Evolutionary conservation across 2,329 filamentous ascomycete genomes (phyloP), one percentile per base, ranked within the genome.

Genomic region (Diaporthe batatas): DNA sequence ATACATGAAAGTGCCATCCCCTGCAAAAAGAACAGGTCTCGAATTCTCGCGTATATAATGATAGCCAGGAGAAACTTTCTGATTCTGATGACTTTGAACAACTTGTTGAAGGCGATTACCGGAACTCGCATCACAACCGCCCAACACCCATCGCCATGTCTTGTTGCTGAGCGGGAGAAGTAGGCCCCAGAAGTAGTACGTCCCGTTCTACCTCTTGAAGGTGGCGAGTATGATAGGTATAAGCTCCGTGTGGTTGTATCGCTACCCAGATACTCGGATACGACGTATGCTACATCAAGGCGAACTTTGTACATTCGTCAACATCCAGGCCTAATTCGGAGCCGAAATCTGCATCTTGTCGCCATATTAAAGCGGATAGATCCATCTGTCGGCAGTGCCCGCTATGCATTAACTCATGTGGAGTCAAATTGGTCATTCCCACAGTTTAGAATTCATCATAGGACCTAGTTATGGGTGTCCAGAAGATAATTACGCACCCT

Each of bases 101-200:
- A 25, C 3, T 39, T 34, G 18, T 64, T 64, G 8, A 64, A 23
- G 0, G 49, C 11, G 12, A 49, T 47, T 7, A 64, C 49, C 11
- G 58, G 58, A 2, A 64, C 58, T 16, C 49, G 42, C 58, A 64
- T 64, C 11, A 16, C 10, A 11, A 64, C 3, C 3, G 42, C 39
- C 11, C 25, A 64, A 18, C 5, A 64, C 58, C 39, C 58, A 64
- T 34, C 6, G 58, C 2, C 58, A 25, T 14, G 42, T 64, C n/a
- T 23, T 32, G 25, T 64, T 18, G 14, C 23, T 16, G 1, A 64
- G 58, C 14, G 58, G 58, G 8, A 64, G 58, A 6, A 64, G 2
- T 8, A 64, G 58, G 3, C 58, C 49, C 58, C 42, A 64, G 58
- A 64, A 64, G 18, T 64, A 64, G n/a, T n/a, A n/a, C 58, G 49